phyloP scores from a whole-genome alignment of 768 basidiomycete species.

The Tulasnella sp. region DNA sequence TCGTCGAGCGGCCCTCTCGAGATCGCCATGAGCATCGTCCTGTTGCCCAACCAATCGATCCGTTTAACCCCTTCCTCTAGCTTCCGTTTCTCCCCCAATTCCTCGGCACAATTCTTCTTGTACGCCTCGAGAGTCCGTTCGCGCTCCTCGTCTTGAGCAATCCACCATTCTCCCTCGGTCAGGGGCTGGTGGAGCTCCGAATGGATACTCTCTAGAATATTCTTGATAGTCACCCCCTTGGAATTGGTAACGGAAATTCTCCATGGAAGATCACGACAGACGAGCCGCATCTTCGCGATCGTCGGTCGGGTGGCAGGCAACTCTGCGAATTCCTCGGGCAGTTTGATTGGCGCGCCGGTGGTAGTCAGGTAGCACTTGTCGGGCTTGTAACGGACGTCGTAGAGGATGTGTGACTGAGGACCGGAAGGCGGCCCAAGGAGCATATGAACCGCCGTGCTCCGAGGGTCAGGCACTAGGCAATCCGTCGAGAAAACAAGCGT shows the following conservation, averaged over 20 bases:
- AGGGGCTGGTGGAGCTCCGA: constrained; percentile 2
- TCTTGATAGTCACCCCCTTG: constrained; percentile 8
- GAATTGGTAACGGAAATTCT: constrained; percentile 5
- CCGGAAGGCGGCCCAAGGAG: constrained; percentile 1
- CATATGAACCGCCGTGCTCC: neutral
- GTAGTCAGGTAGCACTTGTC: constrained; percentile 13
- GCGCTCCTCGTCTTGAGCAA: constrained; percentile 12
- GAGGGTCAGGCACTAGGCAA: constrained; percentile 2
- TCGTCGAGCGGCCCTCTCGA: constrained; percentile 3
- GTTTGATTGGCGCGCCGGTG: neutral
- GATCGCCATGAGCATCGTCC: constrained; percentile 11
- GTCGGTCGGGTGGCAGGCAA: neutral
- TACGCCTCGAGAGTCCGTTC: constrained; percentile 4
- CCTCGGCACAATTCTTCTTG: constrained; percentile 1
- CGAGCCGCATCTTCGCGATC: constrained; percentile 8
- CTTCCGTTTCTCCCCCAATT: neutral
- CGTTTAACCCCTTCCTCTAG: constrained; percentile 11
- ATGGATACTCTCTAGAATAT: constrained; percentile 7
- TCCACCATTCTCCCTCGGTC: constrained; percentile 16
- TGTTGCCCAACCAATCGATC: constrained; percentile 14
- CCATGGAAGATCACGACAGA: constrained; percentile 11
- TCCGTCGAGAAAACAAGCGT: neutral
- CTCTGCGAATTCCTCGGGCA: constrained; percentile 5
- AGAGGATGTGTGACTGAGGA: neutral
- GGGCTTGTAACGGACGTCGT: constrained; percentile 13